Evolutionary conservation across 805 yeast genomes (phyloP), one percentile per base, ranked within the genome.

Genomic region (Saccharomycopsis oosterbeekiorum): DNA sequence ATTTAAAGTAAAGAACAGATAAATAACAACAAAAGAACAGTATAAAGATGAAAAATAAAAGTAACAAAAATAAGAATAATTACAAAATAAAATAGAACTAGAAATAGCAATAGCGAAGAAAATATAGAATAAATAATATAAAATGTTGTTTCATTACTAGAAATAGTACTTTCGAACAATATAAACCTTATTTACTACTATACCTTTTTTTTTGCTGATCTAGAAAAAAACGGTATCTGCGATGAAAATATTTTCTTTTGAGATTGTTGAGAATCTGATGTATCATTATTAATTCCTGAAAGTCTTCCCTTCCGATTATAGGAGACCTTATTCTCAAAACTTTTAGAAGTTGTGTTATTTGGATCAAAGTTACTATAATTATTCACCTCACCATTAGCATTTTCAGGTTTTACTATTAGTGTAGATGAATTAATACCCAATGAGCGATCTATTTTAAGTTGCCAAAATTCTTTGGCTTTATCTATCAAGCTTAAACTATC

Each of bases 381-480:
- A 56, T 47, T 56, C 1, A 17, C 15, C 15, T 12, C 39, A 41
- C 14, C 2, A 26, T 26, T 29, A 2, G 5, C n/a, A 11, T 26
- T 19, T 39, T 39, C 43, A 9, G 58, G 10, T 10, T n/a, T 39
- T 17, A 8, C 10, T n/a, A n/a, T 41, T 41, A 43, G n/a, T 14
- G 40, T 19, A 37, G 26, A 21, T 3, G 57, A 39, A 24, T 43
- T 40, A 15, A 57, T 57, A 11, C 66, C 66, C 36, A 64, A 55
- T 3, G 63, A 59, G 19, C 65, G 67, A 58, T 76, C 74, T 26
- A 76, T 70, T 63, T 77, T 78, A 5, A 69, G 63, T 40, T 74
- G 74, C 89, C 89, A 85, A 68, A 82, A 86, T 4, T 68, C 67
- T 17, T 68, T 66, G n/a, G 88, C 89, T 4, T 73, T 76, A 0